Conservation (phyloP, 2,329 filamentous ascomycete species). For the Curvularia sp. region DNA sequence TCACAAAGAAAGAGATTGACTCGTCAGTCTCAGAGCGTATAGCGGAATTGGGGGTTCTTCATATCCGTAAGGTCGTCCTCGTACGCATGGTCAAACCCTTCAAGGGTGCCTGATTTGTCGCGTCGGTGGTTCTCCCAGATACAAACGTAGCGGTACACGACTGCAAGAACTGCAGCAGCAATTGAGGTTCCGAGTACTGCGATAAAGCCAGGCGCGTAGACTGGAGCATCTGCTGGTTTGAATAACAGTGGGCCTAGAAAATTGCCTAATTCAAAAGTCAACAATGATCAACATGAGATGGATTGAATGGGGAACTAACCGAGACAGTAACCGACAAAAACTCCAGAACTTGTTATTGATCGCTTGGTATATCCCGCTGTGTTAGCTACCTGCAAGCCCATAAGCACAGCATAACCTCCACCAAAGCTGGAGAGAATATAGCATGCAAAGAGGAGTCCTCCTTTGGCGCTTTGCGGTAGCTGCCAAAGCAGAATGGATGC, state of each 20-base stretch:
- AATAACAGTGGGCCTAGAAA: neutral
- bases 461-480: constrained; percentile 53
- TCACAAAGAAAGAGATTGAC: neutral
- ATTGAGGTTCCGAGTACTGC: constrained; percentile 50
- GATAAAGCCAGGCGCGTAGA: constrained; percentile 41
- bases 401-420: constrained; percentile 60
- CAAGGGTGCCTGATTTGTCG: constrained; percentile 54
- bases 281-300: neutral
- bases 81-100: constrained; percentile 62
- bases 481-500: constrained; percentile 53
- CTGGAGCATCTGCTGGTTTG: neutral
- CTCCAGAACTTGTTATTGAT: constrained; percentile 57
- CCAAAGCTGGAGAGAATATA: constrained; percentile 57
- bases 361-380: constrained; percentile 63
- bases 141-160: constrained; percentile 57
- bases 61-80: constrained; percentile 61
- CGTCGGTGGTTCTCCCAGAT: constrained; percentile 55
- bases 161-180: constrained; percentile 46
- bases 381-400: constrained; percentile 60
- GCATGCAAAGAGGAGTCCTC: constrained; percentile 58
- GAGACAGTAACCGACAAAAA: constrained; percentile 62
- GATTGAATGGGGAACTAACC: constrained; percentile 36
- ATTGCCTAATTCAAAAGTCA: neutral
- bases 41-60: constrained; percentile 34
- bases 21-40: constrained; percentile 14